Percentiles rank a stretch among this genome's conserved stretches.
Conservation (phyloP, 179 eudicot species). For the Patellifolia procumbens region DNA sequence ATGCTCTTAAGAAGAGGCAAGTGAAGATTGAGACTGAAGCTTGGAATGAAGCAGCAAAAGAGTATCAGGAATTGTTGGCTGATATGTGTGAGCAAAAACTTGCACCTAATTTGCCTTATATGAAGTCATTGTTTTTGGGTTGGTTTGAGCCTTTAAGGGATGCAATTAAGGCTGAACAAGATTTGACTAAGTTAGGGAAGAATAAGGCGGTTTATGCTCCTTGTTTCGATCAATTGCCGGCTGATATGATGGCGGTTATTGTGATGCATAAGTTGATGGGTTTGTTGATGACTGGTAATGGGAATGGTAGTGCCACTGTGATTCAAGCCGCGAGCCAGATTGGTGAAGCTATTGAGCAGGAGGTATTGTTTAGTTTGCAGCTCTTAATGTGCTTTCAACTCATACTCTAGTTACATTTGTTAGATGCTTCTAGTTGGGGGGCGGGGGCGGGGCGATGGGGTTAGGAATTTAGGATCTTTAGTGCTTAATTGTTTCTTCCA, state of each 20-base stretch:
- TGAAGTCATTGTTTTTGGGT: conserved; percentile 86
- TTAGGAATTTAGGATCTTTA: neutral
- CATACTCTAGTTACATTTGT: neutral
- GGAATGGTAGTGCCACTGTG: conserved; percentile 63
- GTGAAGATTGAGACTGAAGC: conserved; percentile 85
- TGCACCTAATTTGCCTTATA: conserved; percentile 90
- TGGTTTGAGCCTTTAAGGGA: conserved; percentile 90
- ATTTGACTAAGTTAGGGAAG: conserved; percentile 50
- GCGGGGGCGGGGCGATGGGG: neutral
- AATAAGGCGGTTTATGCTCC: conserved; percentile 46
- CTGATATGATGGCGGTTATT: conserved; percentile 94
- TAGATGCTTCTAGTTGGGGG: neutral
- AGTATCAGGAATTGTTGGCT: conserved; percentile 71
- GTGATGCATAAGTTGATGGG: conserved; percentile 95
- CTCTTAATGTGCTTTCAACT: neutral
- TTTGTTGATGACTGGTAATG: conserved; percentile 76
- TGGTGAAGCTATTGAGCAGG: conserved; percentile 96
- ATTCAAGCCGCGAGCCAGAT: conserved; percentile 65
- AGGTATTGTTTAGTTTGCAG: conserved; percentile 47
- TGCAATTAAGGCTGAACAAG: conserved; percentile 74
- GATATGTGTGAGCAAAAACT: conserved; percentile 92
- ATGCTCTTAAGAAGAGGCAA: conserved; percentile 60
- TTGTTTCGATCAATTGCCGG: conserved; percentile 67
- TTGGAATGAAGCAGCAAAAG: conserved; percentile 84
- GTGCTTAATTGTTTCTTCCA: conserved; percentile 22